Conservation (phyloP, 2,329 filamentous ascomycete genomes). For the Beauveria australis region DNA sequence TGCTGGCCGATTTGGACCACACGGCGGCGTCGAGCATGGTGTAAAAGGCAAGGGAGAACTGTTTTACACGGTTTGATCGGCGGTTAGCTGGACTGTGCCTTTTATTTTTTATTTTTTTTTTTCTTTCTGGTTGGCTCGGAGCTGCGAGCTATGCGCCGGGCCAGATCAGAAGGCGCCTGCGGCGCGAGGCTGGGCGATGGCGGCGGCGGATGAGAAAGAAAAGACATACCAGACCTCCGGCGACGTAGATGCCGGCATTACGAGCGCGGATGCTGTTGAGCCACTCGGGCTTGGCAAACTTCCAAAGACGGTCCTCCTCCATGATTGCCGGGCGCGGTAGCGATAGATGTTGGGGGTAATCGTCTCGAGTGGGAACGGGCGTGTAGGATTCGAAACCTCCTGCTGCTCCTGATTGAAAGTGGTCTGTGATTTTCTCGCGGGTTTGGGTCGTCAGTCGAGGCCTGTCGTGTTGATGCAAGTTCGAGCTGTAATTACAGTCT, state of each 20-base stretch:
- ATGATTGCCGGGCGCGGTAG: neutral
- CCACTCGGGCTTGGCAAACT: slow-evolving; percentile 59
- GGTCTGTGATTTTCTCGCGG: neutral
- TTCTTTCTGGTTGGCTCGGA: neutral
- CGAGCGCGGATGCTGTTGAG: slow-evolving; percentile 56
- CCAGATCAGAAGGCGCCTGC: neutral
- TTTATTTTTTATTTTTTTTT: no score
- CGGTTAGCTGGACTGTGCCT: neutral
- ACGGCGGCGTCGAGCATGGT: slow-evolving; percentile 59
- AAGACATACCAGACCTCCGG: slow-evolving; percentile 52
- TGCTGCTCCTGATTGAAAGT: neutral
- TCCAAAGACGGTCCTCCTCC: slow-evolving; percentile 58
- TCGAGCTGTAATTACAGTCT: neutral
- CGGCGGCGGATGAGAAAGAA: neutral
- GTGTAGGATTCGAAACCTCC: neutral
- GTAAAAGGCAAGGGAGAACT: slow-evolving; percentile 64
- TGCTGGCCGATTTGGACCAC: slow-evolving; percentile 54
- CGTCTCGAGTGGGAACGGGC: neutral
- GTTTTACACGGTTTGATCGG: neutral
- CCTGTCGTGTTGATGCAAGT: neutral
- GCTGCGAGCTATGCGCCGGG: slow-evolving; percentile 3
- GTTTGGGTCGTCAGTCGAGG: neutral
- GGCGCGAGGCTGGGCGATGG: neutral
- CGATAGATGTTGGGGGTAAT: neutral
- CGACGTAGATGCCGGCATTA: slow-evolving; percentile 54